Evolutionary conservation across 169 alveolate species (phyloP), one percentile per base, ranked within the genome.

Genomic region (Eimeria acervulina): DNA sequence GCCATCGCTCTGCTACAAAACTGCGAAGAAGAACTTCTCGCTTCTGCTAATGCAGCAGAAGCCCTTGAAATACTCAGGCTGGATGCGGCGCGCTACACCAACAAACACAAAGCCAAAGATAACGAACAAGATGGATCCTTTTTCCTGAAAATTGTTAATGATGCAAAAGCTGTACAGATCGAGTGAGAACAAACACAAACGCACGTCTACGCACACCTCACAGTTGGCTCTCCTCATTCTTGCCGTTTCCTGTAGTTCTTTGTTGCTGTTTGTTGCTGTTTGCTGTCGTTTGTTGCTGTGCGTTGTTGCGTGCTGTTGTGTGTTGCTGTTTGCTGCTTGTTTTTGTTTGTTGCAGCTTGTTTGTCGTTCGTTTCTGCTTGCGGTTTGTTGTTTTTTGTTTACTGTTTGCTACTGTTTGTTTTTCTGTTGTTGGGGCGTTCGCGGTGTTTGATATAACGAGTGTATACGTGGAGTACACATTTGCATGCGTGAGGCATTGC

Each of bases 51-150:
- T 95, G 96, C 96, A 13, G 96, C 98, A 0, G 88, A 95, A 52
- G 95, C 95, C 0, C 96, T 97, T 17, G 97, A 96, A 8, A 95
- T 96, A 47, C 87, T 97, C 81, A 72, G 98, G 33, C 96, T 97
- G 17, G 98, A 97, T 85, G 96, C 92, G 21, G 72, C 90, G 68
- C n/a, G 95, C 15, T 97, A 96, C 59, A 94, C 96, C 28, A 92
- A 96, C 95, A 40, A 80, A 52, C 81, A 90, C 55, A 70, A 52
- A 40, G 90, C 68, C n/a, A 17, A 31, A 15, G 80, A 78, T 8
- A 10, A 66, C 51, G 80, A 74, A 36, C 26, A 44, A 10, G 89
- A 96, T 19, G 98, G 98, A 10, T 96, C 97, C 38, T 97, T 97
- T 52, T 97, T 97, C 85, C 23, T 51, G 8, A 23, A 96, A 38